Base-by-base conservation (phyloP, 2,329 filamentous ascomycete species). In the Penicillium sp. region DNA sequence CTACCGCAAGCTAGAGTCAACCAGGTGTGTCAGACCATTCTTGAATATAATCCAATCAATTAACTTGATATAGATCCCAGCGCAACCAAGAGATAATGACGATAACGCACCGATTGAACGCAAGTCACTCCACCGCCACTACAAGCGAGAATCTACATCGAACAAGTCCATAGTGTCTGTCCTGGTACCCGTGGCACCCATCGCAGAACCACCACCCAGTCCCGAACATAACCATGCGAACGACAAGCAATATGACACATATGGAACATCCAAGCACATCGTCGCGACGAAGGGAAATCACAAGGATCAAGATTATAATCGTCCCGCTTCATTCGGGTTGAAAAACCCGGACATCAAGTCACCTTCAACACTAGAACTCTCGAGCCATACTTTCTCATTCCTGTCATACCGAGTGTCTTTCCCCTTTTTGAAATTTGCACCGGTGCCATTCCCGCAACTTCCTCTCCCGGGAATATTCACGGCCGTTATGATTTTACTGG, bases 401-500 rank as follows among this genome's bases (percentile, higher is more conserved):
- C 37, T 47, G 10, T 36, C 42, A 2, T 47, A 40, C 14, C 42
- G 44, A 20, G 35, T 45, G 10, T 43, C 47, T 0, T 36, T 47
- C 6, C 41, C 45, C 6, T 38, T 38, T 23, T 13, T 51, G n/a
- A 41, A 40, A 28, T 37, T 29, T 4, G 30, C 37, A 1, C 28
- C 33, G 3, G 13, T 28, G 5, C 26, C 30, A 9, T 36, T 43
- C 10, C 23, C 42, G 2, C 37, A 30, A 1, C 32, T 41, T 13
- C 29, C 35, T 3, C 18, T 51, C 5, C 44, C 47, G 3, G 42
- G 34, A 2, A 27, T 42, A 1, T 47, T 50, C 14, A 41, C 45
- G 2, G 44, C 46, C 0, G 44, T 52, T 3, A 45, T 48, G 14
- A 26, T 51, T 17, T 37, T 54, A 4, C 34, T 55, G 6, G 38